A percentile compares a stretch with the other conserved stretches of the same genome.
These are phyloP conservation scores for Solanum hybrid DNA, from an alignment of 305 asterid species.

Conservation along the genomic window DNA sequence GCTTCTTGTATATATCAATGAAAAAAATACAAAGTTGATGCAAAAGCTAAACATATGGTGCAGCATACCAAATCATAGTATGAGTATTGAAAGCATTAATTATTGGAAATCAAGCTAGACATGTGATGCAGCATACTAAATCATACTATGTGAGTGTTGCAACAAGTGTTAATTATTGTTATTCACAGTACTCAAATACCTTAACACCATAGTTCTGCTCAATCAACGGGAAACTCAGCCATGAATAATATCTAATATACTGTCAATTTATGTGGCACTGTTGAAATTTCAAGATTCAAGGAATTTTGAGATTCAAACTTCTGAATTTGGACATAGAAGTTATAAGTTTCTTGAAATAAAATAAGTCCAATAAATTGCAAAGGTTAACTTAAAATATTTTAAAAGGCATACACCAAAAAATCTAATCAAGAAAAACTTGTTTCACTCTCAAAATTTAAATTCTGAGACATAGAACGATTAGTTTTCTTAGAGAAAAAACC, in stretches of 20 bases:
- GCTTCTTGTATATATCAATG: neutral
- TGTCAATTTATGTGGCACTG: neutral
- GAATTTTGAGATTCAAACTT: neutral
- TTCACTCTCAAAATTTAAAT: neutral
- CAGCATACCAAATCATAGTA: neutral
- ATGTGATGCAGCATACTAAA: neutral
- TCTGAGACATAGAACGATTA: neutral
- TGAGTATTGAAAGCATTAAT: neutral
- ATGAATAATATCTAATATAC: neutral
- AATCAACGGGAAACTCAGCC: neutral
- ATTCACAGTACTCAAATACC: neutral
- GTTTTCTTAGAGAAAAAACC: neutral
- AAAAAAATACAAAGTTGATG: neutral
- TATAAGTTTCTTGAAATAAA: neutral
- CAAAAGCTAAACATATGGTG: neutral
- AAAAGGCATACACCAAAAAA: neutral
- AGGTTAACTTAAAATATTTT: neutral
- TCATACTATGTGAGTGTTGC: neutral
- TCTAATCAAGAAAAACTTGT: neutral
- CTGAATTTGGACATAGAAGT: neutral
- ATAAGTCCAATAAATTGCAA: neutral
- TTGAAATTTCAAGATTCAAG: neutral
- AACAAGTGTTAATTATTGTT: neutral
- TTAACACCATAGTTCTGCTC: neutral
- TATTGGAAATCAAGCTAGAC: neutral